Conservation (phyloP, 371 early-diverging fungal genomes). For the Mucor ambiguus region DNA sequence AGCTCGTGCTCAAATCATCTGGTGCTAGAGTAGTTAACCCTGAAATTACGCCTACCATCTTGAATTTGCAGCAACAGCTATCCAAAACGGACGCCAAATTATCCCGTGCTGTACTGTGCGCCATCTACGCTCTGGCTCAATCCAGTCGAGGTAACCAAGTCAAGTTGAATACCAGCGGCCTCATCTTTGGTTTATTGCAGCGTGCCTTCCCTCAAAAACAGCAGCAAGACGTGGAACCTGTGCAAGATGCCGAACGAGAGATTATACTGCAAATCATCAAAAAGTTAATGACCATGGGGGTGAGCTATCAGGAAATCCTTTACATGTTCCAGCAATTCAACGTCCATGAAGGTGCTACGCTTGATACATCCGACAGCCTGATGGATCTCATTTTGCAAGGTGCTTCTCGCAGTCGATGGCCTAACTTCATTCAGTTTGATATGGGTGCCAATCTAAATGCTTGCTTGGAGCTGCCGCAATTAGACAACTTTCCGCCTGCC, state of each 20-base stretch:
- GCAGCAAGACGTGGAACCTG: neutral
- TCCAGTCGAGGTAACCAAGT: slow-evolving; percentile 68
- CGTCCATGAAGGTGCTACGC: neutral
- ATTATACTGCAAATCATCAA: slow-evolving; percentile 56
- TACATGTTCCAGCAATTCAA: slow-evolving; percentile 63
- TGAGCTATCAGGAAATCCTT: slow-evolving; percentile 58
- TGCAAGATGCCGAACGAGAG: slow-evolving; percentile 26
- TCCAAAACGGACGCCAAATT: slow-evolving; percentile 37
- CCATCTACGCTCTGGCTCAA: slow-evolving; percentile 52
- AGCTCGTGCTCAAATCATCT: slow-evolving; percentile 29
- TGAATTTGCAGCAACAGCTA: slow-evolving; percentile 52
- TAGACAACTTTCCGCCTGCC: slow-evolving; percentile 54
- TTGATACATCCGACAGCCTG: slow-evolving; percentile 18
- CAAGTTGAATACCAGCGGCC: slow-evolving; percentile 59
- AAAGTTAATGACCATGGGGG: slow-evolving; percentile 66
- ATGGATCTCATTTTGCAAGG: slow-evolving; percentile 66
- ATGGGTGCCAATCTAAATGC: slow-evolving; percentile 35
- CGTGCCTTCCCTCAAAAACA: slow-evolving; percentile 27
- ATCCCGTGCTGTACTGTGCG: slow-evolving; percentile 46
- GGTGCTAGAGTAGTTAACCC: slow-evolving; percentile 51
- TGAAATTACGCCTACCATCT: slow-evolving; percentile 56
- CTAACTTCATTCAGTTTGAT: slow-evolving; percentile 73
- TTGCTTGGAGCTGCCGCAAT: slow-evolving; percentile 45
- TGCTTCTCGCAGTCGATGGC: slow-evolving; percentile 64
- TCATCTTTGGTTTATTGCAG: slow-evolving; percentile 53